A percentile compares a stretch with the other conserved stretches of the same genome.
phyloP scores from a whole-genome alignment of 2,329 filamentous ascomycete genomes.

The Fusarium sp. region DNA sequence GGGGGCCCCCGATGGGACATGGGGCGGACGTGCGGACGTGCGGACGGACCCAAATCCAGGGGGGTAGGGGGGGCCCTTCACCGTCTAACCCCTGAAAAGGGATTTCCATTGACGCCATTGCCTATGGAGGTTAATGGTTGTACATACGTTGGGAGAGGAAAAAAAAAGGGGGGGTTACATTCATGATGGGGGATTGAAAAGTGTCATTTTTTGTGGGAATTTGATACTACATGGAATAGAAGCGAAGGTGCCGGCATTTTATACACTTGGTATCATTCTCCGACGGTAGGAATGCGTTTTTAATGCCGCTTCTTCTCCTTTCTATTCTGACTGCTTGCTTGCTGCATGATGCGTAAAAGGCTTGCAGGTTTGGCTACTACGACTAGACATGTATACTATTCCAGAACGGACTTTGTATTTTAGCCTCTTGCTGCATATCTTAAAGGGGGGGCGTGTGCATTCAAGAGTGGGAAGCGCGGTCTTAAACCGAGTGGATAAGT shows the following conservation, averaged over 20 bases:
- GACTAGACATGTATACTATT: not conserved
- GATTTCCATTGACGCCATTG: not conserved
- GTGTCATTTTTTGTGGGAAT: not conserved
- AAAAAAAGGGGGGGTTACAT: not conserved
- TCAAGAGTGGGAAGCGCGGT: too few species aligned
- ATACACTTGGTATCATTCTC: not conserved
- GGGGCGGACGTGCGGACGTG: not conserved
- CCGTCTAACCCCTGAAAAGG: slow-evolving; percentile 16
- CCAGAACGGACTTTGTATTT: not conserved
- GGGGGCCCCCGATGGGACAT: not conserved
- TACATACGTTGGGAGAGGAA: not conserved
- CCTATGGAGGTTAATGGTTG: not conserved
- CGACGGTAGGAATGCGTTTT: not conserved
- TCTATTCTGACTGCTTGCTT: not conserved
- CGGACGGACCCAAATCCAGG: not conserved
- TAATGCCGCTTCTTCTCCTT: not conserved
- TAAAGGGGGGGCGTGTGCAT: not conserved
- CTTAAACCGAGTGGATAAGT: too few species aligned
- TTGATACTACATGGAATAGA: not conserved
- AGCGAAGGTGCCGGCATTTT: not conserved
- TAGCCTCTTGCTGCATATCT: not conserved
- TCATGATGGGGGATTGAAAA: not conserved
- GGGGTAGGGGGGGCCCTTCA: not conserved
- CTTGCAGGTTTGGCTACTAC: not conserved
- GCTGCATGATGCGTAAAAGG: not conserved